Evolutionary conservation across 164 flowering plant species (phyloP).

Genomic region (Euptelea pleiosperma): DNA sequence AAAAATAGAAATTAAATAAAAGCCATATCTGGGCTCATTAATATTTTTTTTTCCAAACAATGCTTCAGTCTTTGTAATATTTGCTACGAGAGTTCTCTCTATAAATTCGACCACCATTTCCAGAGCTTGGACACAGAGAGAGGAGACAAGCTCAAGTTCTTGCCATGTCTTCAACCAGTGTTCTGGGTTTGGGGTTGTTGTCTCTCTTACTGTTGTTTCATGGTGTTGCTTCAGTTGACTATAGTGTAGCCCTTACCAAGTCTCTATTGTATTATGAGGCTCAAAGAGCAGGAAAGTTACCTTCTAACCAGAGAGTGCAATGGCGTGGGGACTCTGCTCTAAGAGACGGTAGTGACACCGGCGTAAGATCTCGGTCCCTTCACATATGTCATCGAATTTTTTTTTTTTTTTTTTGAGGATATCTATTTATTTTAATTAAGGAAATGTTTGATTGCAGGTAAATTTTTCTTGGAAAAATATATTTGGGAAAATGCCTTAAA

Average conservation of each 20-base stretch:
- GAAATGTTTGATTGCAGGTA: no score
- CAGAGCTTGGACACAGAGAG: no score
- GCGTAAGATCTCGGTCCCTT: constrained; percentile 18
- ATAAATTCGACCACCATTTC: not conserved
- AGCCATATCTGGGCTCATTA: not conserved
- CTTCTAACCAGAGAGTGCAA: constrained; percentile 32
- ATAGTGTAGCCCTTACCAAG: constrained; percentile 33
- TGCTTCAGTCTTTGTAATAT: no score
- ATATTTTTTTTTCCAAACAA: no score
- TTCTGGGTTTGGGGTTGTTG: constrained; percentile 5
- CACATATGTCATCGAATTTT: not conserved
- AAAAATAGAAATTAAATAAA: no score
- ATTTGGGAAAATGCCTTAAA: no score
- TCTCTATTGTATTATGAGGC: constrained; percentile 43
- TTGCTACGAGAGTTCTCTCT: not conserved
- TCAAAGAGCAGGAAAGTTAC: constrained; percentile 47
- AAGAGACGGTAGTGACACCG: constrained; percentile 26
- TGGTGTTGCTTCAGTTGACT: constrained; percentile 24
- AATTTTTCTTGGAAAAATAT: no score
- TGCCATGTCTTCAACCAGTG: constrained; percentile 5
- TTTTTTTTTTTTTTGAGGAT: not conserved
- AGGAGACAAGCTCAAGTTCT: not conserved
- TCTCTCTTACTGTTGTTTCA: constrained; percentile 6
- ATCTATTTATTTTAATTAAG: no score
- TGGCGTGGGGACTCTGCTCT: constrained; percentile 55